Evolutionary conservation across 495 filamentous ascomycete species (phyloP), one percentile per base, ranked within the genome.

Genomic region (Tuber brumale): DNA sequence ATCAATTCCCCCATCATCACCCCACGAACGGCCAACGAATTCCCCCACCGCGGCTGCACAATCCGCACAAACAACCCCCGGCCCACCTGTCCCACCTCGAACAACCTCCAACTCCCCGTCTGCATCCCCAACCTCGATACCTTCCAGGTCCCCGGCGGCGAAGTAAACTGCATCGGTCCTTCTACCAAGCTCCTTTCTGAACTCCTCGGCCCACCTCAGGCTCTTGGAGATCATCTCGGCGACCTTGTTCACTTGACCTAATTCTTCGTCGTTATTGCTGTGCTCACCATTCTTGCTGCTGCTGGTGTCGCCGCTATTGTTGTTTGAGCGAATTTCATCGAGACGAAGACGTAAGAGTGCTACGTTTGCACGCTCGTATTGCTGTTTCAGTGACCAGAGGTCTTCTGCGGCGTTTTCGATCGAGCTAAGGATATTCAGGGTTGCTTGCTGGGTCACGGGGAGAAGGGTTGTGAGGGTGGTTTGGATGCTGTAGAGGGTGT

Each of bases 381-480:
- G 27, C 57, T 66, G 57, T 19, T 66, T 66, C 31, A 66, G 57
- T 2, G 27, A 66, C 57, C 57, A 66, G 57, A 66, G 57, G 27
- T 66, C 57, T 35, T 66, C 57, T 12, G 57, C 57, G 1, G 57
- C 57, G 57, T 66, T 66, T 35, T 66, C 57, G 7, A 66, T 66
- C 14, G 57, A 35, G 31, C 57, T 35, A 12, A 66, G 57, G 31
- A 66, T 66, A 3, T 66, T 85, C 5, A 83, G 80, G 85, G n/a
- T 85, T 66, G 83, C 88, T 37, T 84, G 85, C 46, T 89, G 85
- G 83, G 39, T 86, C 4, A 88, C 88, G 0, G 89, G 89, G 85
- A 84, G 81, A 77, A 88, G 86, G 84, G 70, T 87, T 71, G 85
- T 35, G 27, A 66, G 31, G 3, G 57, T 66, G 12, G 57, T 66